A percentile compares a stretch with the other conserved stretches of the same genome.
phyloP scores from a whole-genome alignment of 2,329 filamentous ascomycete species.

The Hypoxylon sp. region DNA sequence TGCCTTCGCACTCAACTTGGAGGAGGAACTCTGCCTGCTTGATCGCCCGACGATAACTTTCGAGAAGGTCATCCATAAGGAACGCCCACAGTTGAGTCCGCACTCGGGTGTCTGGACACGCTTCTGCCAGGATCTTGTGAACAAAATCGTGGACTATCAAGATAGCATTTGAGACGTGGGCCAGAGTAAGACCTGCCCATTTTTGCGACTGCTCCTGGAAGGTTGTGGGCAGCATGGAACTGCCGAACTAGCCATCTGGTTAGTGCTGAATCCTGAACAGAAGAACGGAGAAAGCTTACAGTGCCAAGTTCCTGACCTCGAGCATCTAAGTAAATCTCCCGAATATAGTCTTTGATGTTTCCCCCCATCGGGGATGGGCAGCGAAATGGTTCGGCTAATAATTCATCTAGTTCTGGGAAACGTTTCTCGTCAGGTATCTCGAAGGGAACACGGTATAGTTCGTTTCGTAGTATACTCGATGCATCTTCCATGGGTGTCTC shows the following conservation, averaged over 20 bases:
- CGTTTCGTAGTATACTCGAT: background rate
- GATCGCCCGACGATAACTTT: conserved; percentile 18
- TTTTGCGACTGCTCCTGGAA: conserved; percentile 70
- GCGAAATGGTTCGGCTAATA: background rate
- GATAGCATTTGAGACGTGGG: conserved; percentile 68
- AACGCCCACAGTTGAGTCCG: background rate
- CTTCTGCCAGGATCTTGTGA: conserved; percentile 44
- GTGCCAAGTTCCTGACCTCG: conserved; percentile 13
- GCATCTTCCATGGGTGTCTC: background rate
- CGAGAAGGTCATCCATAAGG: conserved; percentile 6
- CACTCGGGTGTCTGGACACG: background rate
- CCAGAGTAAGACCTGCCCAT: conserved; percentile 65
- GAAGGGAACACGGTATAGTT: background rate
- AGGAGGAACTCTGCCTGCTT: conserved; percentile 16
- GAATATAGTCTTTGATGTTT: conserved; percentile 1
- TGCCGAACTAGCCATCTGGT: conserved; percentile 23
- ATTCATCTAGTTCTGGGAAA: conserved; percentile 9
- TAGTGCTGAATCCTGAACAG: background rate
- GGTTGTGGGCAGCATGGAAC: conserved; percentile 58
- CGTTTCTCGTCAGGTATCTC: background rate
- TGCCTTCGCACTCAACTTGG: conserved; percentile 6
- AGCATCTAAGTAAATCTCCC: background rate
- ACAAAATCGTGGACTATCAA: conserved; percentile 69
- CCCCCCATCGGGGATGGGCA: background rate
- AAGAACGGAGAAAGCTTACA: conserved; percentile 5